Base-by-base conservation (phyloP, 768 basidiomycete genomes). In the Ramaria sp. region DNA sequence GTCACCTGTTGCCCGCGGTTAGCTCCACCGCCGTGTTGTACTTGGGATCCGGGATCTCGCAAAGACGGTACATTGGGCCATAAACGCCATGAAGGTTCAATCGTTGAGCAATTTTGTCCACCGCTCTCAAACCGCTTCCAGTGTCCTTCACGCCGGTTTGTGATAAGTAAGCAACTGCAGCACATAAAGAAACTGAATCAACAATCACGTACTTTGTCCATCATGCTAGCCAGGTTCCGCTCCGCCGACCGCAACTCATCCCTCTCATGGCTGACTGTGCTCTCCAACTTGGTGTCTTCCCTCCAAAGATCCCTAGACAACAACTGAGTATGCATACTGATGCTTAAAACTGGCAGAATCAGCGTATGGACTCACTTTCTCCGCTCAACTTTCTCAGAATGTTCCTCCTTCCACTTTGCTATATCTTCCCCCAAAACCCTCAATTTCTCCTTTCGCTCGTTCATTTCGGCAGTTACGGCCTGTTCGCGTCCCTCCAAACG, bases 1-100 rank as follows among this genome's bases (percentile, higher is more conserved):
- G 9, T 38, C 55, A 93, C 94, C 91, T 93, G 67, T 91, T 97
- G 0, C 95, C 94, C 0, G 93, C 96, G 0, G 95, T 98, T 37
- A 93, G 78, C 67, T 99, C 96, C 4, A 97, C 81, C 1, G 96
- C 91, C 3, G 81, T 91, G 67, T 90, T 93, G 73, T 90, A 98
- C 62, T 84, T 90, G 42, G 79, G 70, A 63, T 97, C 94, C 0
- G 84, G 79, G 58, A 95, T 84, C 62, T 94, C 89, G 65, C 96
- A 95, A 3, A 98, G 81, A 52, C 90, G 85, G 67, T 97, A 99
- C 7, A 99, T 70, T 0, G 96, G 93, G 0, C 96, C 96, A 64
- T 93, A 90, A 7, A 97, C 94, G 1, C 94, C 93, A 10, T 80
- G 76, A 5, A 96, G 71, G 7, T 77, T 77, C 56, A 88, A 76